phyloP scores from a whole-genome alignment of 148 eudicot species.

The Suaeda aralocaspica region DNA sequence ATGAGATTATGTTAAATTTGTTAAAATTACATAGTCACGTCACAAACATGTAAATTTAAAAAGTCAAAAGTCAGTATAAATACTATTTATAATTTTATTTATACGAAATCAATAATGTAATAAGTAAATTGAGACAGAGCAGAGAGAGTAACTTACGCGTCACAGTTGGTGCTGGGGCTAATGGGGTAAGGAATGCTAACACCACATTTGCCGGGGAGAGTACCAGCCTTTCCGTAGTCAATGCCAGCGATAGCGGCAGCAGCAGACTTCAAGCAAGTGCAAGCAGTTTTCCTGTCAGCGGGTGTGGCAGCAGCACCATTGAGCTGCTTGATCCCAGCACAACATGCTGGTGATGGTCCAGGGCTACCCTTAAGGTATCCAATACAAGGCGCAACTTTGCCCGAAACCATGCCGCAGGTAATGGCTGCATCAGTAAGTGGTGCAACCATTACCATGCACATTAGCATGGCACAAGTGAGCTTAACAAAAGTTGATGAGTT shows the following conservation, averaged over 20 bases:
- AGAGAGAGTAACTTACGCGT: constrained; percentile 22
- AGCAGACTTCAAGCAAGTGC: constrained; percentile 31
- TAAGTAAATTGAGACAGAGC: too few relatives aligned
- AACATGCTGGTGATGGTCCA: constrained; percentile 15
- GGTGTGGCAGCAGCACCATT: constrained; percentile 22
- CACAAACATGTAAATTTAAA: too few relatives aligned
- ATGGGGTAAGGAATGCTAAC: constrained; percentile 37
- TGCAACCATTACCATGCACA: constrained; percentile 35
- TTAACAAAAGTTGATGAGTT: constrained; percentile 10
- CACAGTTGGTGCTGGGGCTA: constrained; percentile 44
- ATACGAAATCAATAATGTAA: too few relatives aligned
- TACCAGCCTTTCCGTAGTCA: constrained; percentile 20
- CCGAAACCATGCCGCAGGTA: constrained; percentile 27
- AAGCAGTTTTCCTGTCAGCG: constrained; percentile 26
- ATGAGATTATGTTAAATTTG: too few relatives aligned
- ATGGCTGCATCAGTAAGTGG: constrained; percentile 33
- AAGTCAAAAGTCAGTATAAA: too few relatives aligned
- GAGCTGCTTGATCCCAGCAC: constrained; percentile 27
- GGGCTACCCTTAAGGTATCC: constrained; percentile 21
- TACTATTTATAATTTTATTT: too few relatives aligned
- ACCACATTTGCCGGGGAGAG: constrained; percentile 41
- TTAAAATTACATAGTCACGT: too few relatives aligned
- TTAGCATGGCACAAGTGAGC: constrained; percentile 18
- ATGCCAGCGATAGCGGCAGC: constrained; percentile 7
- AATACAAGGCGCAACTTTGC: constrained; percentile 23